Evolutionary conservation across 805 yeast genomes (phyloP).

Genomic region (Candida insectalens): DNA sequence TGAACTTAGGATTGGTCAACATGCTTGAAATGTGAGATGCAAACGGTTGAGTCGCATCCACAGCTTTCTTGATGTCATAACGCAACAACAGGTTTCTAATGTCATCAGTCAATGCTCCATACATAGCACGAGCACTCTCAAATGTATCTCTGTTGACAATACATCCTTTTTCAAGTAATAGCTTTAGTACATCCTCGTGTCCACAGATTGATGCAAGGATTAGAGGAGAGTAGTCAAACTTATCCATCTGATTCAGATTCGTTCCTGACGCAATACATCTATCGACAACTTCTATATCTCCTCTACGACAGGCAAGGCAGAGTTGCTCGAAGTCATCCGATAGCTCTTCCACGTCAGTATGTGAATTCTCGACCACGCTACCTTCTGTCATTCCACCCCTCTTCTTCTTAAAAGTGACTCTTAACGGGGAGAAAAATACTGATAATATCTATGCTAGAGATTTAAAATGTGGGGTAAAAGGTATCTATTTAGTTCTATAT

Average conservation of each 20-base stretch:
- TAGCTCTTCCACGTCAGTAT: too few relatives aligned
- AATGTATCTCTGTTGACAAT: conserved; percentile 74
- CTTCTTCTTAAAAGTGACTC: not conserved
- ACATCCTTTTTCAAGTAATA: conserved; percentile 59
- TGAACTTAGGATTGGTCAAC: conserved; percentile 16
- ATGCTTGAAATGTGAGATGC: conserved; percentile 57
- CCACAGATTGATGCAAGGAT: conserved; percentile 71
- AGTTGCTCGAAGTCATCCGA: conserved; percentile 33
- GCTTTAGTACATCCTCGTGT: conserved; percentile 51
- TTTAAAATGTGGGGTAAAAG: too few relatives aligned
- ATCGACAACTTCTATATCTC: conserved; percentile 59
- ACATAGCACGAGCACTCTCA: conserved; percentile 68
- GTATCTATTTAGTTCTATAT: too few relatives aligned
- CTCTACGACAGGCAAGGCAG: conserved; percentile 58
- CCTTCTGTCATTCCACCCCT: not conserved
- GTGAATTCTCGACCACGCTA: too few relatives aligned
- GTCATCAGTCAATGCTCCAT: conserved; percentile 65
- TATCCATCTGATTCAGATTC: conserved; percentile 45
- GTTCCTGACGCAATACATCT: conserved; percentile 43
- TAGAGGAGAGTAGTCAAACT: conserved; percentile 68
- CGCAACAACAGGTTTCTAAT: conserved; percentile 49
- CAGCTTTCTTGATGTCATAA: conserved; percentile 59
- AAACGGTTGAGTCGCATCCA: conserved; percentile 62
- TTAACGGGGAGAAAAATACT: too few relatives aligned
- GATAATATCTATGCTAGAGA: too few relatives aligned